A percentile compares a stretch with the other conserved stretches of the same genome.
phyloP scores from a whole-genome alignment of 2,329 filamentous ascomycete genomes.

The Myrmaecium sp. region DNA sequence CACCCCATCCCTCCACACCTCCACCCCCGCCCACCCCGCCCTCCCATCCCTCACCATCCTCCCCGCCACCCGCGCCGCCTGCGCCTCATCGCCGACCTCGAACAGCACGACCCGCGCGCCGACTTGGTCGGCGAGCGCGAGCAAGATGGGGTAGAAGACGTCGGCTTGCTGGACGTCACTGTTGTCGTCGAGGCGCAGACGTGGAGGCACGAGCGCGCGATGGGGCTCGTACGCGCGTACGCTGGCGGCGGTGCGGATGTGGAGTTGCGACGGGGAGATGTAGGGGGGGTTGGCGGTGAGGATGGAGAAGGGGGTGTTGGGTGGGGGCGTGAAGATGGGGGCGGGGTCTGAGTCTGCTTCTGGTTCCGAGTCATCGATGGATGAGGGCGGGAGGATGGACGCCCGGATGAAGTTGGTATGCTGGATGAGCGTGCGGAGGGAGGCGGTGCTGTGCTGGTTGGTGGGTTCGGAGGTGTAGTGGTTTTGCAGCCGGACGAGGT shows the following conservation, averaged over 20 bases:
- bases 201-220: conserved; percentile 50
- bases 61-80: conserved; percentile 46
- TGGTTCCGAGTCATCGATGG: too few species aligned
- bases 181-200: too few species aligned
- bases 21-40: conserved; percentile 25
- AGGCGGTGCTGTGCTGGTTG: too few species aligned
- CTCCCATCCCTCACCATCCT: conserved; percentile 23
- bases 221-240: conserved; percentile 71
- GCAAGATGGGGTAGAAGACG: conserved; percentile 52
- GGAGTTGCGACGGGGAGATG: conserved; percentile 50
- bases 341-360: too few species aligned
- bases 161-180: conserved; percentile 28
- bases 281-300: conserved; percentile 86
- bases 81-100: conserved; percentile 53
- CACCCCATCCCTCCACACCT: conserved; percentile 66
- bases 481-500: conserved; percentile 27
- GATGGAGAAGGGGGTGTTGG: too few species aligned
- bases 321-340: too few species aligned
- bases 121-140: conserved; percentile 36
- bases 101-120: conserved; percentile 42
- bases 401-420: too few species aligned
- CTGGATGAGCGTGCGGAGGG: too few species aligned
- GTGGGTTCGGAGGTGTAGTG: neutral
- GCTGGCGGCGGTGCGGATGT: conserved; percentile 47
- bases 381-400: too few species aligned